These are phyloP conservation scores for Sutorius eximius DNA, from an alignment of 1,284 basidiomycete genomes.

Conservation along the genomic window DNA sequence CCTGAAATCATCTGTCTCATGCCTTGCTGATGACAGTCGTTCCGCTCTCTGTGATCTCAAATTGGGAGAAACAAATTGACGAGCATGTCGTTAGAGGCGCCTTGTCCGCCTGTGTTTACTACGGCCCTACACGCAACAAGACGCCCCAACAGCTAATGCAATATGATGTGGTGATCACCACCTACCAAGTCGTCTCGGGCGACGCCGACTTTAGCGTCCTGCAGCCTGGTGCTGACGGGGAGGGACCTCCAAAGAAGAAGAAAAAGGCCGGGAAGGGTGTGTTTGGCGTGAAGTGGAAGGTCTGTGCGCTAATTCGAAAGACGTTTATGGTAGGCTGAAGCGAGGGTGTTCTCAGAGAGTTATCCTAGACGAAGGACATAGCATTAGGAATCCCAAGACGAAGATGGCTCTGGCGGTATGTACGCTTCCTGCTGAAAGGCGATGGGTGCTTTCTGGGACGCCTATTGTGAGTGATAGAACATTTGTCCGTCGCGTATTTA, in stretches of 20 bases:
- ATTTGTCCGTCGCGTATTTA: background rate
- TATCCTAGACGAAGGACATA: constrained; percentile 87
- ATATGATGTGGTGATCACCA: constrained; percentile 87
- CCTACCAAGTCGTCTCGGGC: constrained; percentile 60
- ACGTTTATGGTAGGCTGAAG: background rate
- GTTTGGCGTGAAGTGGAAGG: constrained; percentile 81
- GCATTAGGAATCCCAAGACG: constrained; percentile 80
- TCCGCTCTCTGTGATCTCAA: constrained; percentile 84
- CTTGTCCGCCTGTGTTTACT: constrained; percentile 66
- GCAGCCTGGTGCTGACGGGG: constrained; percentile 6
- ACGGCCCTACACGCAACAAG: constrained; percentile 65
- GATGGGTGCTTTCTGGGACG: constrained; percentile 83
- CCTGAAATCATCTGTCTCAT: constrained; percentile 2
- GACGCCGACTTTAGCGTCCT: constrained; percentile 25
- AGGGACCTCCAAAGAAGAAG: constrained; percentile 46
- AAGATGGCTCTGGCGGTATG: constrained; percentile 78
- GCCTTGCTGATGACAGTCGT: constrained; percentile 54
- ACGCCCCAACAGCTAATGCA: constrained; percentile 58
- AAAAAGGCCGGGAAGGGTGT: constrained; percentile 60
- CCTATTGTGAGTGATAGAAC: constrained; percentile 66
- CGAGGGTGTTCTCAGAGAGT: constrained; percentile 50
- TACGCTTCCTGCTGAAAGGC: constrained; percentile 67
- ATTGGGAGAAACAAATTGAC: constrained; percentile 87
- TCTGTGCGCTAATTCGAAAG: constrained; percentile 17
- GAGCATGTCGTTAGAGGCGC: constrained; percentile 69